phyloP scores from a whole-genome alignment of 148 eudicot species.

The Persicaria maculosa region DNA sequence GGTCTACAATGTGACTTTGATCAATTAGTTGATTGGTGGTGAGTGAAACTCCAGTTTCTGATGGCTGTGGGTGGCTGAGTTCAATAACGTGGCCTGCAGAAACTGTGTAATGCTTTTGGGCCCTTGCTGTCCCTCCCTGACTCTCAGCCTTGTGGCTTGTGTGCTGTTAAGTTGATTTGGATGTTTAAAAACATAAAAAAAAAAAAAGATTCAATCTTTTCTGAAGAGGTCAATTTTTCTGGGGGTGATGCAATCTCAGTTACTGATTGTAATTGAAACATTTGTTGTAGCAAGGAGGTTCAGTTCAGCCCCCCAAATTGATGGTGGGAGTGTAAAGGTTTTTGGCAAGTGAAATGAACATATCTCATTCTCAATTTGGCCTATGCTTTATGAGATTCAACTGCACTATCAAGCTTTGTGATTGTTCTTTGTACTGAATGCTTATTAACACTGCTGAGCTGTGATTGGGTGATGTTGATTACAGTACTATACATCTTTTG shows the following conservation, averaged over 20 bases:
- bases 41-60: slow-evolving; percentile 2
- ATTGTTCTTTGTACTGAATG: slow-evolving; percentile 9
- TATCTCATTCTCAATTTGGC: neutral
- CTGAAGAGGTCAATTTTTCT: neutral
- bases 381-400: neutral
- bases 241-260: neutral
- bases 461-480: neutral
- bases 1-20: slow-evolving; percentile 4
- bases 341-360: slow-evolving; percentile 5
- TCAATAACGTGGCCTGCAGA: slow-evolving; percentile 6
- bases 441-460: slow-evolving; percentile 4
- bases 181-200: neutral
- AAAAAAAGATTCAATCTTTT: neutral
- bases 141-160: neutral
- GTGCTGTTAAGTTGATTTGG: neutral
- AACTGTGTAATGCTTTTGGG: neutral
- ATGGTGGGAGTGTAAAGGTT: slow-evolving; percentile 1
- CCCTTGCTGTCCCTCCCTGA: slow-evolving; percentile 4
- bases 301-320: neutral
- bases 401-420: neutral
- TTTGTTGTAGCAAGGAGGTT: neutral
- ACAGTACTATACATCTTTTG: neutral
- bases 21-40: neutral
- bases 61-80: slow-evolving; percentile 2
- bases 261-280: neutral